phyloP scores from a whole-genome alignment of 345 rosid genomes.

The Euclidium syriacum region DNA sequence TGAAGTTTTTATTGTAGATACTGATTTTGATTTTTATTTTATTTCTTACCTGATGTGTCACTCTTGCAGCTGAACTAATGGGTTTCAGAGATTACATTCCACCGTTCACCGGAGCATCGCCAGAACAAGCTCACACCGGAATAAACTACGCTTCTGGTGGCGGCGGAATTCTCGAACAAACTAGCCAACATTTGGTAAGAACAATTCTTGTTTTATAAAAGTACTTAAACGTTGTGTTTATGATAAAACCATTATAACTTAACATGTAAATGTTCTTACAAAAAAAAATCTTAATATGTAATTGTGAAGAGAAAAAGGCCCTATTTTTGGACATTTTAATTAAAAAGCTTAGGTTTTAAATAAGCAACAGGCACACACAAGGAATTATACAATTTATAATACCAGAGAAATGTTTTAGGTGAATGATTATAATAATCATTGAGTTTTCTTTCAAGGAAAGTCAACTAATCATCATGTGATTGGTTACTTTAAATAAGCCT shows the following conservation, averaged over 20 bases:
- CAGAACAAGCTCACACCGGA: slow-evolving; percentile 32
- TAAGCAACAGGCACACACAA: neutral
- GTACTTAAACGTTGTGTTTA: too few relatives aligned
- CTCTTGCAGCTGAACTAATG: slow-evolving; percentile 38
- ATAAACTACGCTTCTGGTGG: slow-evolving; percentile 67
- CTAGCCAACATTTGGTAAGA: slow-evolving; percentile 48
- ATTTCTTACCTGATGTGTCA: neutral
- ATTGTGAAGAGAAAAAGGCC: too few relatives aligned
- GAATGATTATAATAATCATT: neutral
- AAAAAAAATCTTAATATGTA: too few relatives aligned
- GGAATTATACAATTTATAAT: neutral
- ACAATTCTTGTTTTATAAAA: too few relatives aligned
- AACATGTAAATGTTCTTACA: too few relatives aligned
- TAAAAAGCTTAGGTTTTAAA: too few relatives aligned
- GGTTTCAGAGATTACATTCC: slow-evolving; percentile 39
- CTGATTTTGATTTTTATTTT: too few relatives aligned
- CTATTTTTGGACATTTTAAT: too few relatives aligned
- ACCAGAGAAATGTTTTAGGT: neutral
- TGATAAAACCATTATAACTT: too few relatives aligned
- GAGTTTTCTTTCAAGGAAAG: neutral
- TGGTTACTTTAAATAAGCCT: neutral
- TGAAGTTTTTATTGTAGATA: neutral
- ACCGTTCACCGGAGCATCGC: slow-evolving; percentile 32
- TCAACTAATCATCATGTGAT: neutral
- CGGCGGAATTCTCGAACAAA: slow-evolving; percentile 51